Evolutionary conservation across 2,329 filamentous ascomycete genomes (phyloP), one percentile per base, ranked within the genome.

Genomic region (Salinomyces thailandicus): DNA sequence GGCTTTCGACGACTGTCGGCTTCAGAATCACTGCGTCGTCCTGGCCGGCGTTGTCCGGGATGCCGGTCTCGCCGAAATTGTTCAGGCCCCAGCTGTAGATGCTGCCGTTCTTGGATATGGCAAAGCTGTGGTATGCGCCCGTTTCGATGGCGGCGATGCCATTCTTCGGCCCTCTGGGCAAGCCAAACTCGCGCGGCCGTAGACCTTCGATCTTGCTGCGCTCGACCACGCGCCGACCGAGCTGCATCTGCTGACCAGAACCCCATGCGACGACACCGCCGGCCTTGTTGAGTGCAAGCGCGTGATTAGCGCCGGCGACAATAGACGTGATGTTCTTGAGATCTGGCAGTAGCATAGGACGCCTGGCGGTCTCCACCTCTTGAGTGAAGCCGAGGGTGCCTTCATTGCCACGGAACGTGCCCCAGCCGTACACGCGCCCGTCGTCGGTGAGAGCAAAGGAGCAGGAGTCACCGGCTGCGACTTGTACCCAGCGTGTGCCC

Each of bases 1-100:
- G 70, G 3, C 70, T 70, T 5, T 73, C 62, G 16, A 94, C 72
- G 36, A 80, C 63, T 28, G 73, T 75, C 4, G 85, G 81, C 47
- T 74, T 73, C 9, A 80, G 69, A 33, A 93, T 72, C 42, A 79
- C 74, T 24, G 79, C 79, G 46, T 80, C 76, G 34, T 80, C 75
- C 37, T 79, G 73, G 18, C 78, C 79, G 12, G 73, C 76, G 36
- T 70, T 67, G 20, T 73, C 69, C 16, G 38, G 13, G 39, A 79
- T 68, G 26, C 81, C 85, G 9, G 82, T 82, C 64, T 93, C 79
- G 42, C 80, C 82, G 60, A 82, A 93, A 62, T 82, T 86, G 69
- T 93, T 93, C 18, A 87, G 67, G 17, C 86, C 85, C 85, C 85
- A 93, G 1, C 77, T 73, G 62, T 77, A 89, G 20, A 89, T 79